A percentile compares a stretch with the other conserved stretches of the same genome.
Conservation (phyloP, 176 grass and related monocot species). For the Stipa capillata region DNA sequence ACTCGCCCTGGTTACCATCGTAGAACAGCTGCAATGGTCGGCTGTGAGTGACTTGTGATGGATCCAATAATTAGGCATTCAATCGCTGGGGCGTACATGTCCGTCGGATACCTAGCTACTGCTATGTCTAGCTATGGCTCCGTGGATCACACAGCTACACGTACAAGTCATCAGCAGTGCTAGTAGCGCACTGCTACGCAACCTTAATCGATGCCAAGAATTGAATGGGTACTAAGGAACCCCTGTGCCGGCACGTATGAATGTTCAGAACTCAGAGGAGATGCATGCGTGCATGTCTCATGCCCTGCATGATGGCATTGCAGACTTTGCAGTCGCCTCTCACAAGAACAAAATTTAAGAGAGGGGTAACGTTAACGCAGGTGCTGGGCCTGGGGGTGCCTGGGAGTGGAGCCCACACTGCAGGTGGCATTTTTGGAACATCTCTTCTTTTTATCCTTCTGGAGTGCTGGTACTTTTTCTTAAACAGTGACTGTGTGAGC, state of each 20-base stretch:
- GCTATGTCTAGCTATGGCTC: background rate
- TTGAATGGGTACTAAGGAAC: constrained; percentile 6
- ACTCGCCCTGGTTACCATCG: no score
- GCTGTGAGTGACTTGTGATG: constrained; percentile 31
- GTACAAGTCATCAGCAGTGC: background rate
- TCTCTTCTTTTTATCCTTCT: background rate
- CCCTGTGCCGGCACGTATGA: constrained; percentile 33
- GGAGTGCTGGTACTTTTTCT: background rate
- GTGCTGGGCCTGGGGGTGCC: constrained; percentile 24
- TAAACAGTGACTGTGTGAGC: background rate
- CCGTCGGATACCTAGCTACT: background rate
- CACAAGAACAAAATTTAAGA: background rate
- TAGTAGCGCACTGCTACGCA: background rate
- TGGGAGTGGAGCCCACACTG: background rate
- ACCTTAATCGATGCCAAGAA: constrained; percentile 10
- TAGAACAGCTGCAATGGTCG: background rate
- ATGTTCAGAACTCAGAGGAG: constrained; percentile 28
- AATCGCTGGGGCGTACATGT: constrained; percentile 35
- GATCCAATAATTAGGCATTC: constrained; percentile 44
- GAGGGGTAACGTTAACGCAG: background rate
- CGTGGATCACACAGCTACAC: background rate
- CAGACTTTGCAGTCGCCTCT: constrained; percentile 6
- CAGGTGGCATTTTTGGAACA: background rate
- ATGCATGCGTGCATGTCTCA: constrained; percentile 4
- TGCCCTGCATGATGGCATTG: background rate